Evolutionary conservation across 352 stramenopile species (phyloP).

Genomic region (Pseudoperonospora humuli): DNA sequence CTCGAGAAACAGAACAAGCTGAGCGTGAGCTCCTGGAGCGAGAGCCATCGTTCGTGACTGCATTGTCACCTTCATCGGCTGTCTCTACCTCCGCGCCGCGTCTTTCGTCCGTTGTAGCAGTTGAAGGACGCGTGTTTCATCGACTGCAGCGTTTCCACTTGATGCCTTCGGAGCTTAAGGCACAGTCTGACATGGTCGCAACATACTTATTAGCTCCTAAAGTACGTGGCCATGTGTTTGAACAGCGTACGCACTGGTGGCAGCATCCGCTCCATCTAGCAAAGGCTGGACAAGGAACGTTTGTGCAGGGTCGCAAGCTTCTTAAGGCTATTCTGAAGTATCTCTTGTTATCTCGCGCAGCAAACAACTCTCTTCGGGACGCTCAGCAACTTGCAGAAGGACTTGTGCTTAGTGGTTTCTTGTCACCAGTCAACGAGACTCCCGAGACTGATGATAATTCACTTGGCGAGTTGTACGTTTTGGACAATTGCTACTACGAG

Average conservation of each 20-base stretch:
- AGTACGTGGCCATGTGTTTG: slow-evolving; percentile 21
- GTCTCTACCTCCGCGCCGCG: neutral
- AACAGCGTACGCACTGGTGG: slow-evolving; percentile 24
- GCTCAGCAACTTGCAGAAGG: slow-evolving; percentile 25
- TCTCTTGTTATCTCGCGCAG: slow-evolving; percentile 23
- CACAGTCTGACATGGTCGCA: slow-evolving; percentile 27
- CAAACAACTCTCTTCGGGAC: slow-evolving; percentile 21
- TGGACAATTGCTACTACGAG: slow-evolving; percentile 34
- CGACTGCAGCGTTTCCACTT: slow-evolving; percentile 30
- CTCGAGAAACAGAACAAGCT: slow-evolving; percentile 17
- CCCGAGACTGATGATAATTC: slow-evolving; percentile 12
- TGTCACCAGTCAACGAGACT: slow-evolving; percentile 22
- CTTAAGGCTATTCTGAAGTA: slow-evolving; percentile 22
- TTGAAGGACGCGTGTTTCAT: slow-evolving; percentile 32
- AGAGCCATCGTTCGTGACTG: slow-evolving; percentile 16
- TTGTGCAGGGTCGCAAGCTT: slow-evolving; percentile 34
- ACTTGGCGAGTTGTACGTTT: slow-evolving; percentile 23
- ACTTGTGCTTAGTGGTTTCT: slow-evolving; percentile 28
- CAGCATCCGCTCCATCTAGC: slow-evolving; percentile 21
- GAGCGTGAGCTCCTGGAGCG: slow-evolving; percentile 25
- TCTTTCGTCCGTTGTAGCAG: neutral
- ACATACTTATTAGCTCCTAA: slow-evolving; percentile 27
- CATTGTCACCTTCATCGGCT: slow-evolving; percentile 5
- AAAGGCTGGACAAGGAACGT: slow-evolving; percentile 18
- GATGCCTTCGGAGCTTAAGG: slow-evolving; percentile 21